phyloP scores from a whole-genome alignment of 2,329 filamentous ascomycete species.

The Calonectria ilicicola region DNA sequence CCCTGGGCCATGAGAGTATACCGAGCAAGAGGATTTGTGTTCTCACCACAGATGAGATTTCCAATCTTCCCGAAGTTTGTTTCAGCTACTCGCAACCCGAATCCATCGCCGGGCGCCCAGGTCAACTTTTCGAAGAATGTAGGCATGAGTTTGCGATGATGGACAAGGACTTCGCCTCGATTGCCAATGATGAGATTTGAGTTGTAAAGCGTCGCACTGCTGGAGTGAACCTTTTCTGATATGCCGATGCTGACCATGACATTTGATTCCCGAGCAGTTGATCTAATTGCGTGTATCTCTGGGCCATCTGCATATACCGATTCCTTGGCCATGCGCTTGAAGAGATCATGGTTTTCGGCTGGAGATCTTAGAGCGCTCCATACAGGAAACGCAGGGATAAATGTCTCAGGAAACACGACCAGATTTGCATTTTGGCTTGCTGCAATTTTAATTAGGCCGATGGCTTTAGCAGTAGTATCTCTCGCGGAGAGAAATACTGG shows the following conservation, averaged over 20 bases:
- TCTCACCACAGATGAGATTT: conserved; percentile 67
- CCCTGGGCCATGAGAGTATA: conserved; percentile 66
- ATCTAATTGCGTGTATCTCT: conserved; percentile 56
- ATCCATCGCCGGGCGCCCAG: conserved; percentile 64
- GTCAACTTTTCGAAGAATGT: conserved; percentile 69
- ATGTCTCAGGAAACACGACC: conserved; percentile 66
- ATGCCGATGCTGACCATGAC: conserved; percentile 62
- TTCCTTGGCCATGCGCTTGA: conserved; percentile 58
- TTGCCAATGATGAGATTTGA: conserved; percentile 60
- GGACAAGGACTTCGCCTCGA: conserved; percentile 58
- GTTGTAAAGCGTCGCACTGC: conserved; percentile 62
- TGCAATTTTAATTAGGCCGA: conserved; percentile 58
- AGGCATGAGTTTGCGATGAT: conserved; percentile 66
- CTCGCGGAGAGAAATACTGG: conserved; percentile 61
- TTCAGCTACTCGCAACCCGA: conserved; percentile 60
- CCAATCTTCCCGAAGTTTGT: conserved; percentile 61
- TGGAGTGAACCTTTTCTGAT: conserved; percentile 58
- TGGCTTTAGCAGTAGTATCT: conserved; percentile 59
- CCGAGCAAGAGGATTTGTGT: conserved; percentile 67
- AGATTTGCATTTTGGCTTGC: conserved; percentile 58
- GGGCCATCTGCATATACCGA: conserved; percentile 59
- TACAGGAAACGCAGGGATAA: conserved; percentile 64
- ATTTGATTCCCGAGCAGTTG: conserved; percentile 49
- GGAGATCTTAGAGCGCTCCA: conserved; percentile 62
- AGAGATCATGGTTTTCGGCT: conserved; percentile 62